These are phyloP conservation scores for Macrocybe gigantea DNA, from an alignment of 768 basidiomycete species.

Conservation along the genomic window DNA sequence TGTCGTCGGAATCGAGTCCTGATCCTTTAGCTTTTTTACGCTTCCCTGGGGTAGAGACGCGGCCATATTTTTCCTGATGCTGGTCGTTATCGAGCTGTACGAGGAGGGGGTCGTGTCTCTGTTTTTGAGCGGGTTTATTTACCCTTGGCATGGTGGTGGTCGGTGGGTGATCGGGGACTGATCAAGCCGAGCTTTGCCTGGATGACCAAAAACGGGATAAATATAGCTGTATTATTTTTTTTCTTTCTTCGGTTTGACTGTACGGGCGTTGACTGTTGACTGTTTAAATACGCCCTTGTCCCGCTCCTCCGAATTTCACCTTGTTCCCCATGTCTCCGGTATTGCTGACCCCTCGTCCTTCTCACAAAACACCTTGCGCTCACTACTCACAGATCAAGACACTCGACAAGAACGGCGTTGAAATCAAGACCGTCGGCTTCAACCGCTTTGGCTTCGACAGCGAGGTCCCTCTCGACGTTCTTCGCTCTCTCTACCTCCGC, in stretches of 20 bases:
- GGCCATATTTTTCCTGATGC: slow-evolving; percentile 70
- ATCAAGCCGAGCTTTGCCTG: not conserved
- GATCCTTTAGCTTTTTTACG: slow-evolving; percentile 56
- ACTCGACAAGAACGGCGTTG: slow-evolving; percentile 68
- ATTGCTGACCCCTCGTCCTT: not conserved
- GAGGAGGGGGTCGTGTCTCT: slow-evolving; percentile 83
- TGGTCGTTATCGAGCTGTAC: slow-evolving; percentile 82
- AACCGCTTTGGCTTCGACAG: slow-evolving; percentile 88
- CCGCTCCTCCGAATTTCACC: slow-evolving; percentile 16
- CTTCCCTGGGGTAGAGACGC: slow-evolving; percentile 68
- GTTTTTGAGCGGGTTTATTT: slow-evolving; percentile 44
- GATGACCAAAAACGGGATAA: slow-evolving; percentile 1
- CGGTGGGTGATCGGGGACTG: slow-evolving; percentile 6
- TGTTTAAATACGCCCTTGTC: not conserved
- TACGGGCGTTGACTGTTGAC: too few relatives aligned
- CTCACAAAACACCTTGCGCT: slow-evolving; percentile 9
- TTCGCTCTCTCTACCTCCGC: slow-evolving; percentile 86
- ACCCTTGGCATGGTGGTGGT: slow-evolving; percentile 55
- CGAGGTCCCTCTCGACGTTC: slow-evolving; percentile 69
- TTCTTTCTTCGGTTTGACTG: slow-evolving; percentile 10
- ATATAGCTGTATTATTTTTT: slow-evolving; percentile 5
- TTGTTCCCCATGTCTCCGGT: slow-evolving; percentile 16
- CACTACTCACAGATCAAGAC: slow-evolving; percentile 42
- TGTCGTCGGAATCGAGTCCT: slow-evolving; percentile 42
- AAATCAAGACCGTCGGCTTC: slow-evolving; percentile 78